Evolutionary conservation across 495 filamentous ascomycete species (phyloP), one percentile per base, ranked within the genome.

Genomic region (Annulohypoxylon moriforme): DNA sequence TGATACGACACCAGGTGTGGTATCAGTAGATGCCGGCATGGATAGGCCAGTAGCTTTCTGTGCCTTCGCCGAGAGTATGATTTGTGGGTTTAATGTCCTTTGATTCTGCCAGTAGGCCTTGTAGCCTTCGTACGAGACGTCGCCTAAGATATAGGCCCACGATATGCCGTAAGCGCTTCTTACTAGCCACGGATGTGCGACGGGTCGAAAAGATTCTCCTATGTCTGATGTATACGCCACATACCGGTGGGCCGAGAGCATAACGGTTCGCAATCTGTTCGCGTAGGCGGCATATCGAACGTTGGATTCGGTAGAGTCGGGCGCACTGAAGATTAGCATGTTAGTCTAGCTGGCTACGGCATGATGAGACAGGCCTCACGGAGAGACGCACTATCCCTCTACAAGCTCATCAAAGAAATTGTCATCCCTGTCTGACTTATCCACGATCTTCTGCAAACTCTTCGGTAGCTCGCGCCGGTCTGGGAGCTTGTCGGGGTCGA

Each of bases 151-250:
- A 77, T 99, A 99, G 18, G 89, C 85, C 96, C 96, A 98, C 20
- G 93, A 96, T 62, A 99, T 84, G 61, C 88, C 95, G 79, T 99
- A 99, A 7, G 96, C 96, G 58, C 88, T 82, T 44, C 89, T 86
- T 3, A 99, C 92, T 4, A 95, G 82, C 72, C 81, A 89, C 0
- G 93, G 94, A 78, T 98, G 93, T 4, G 94, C 94, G 60, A 98
- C 86, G 3, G 96, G 96, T 5, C 96, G 91, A 81, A 99, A 99
- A 8, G 93, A 96, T 79, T 99, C 96, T 77, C 96, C 96, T 46
- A 99, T 93, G 78, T 99, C 96, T 33, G 92, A 95, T 13, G 96
- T 98, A 82, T 98, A 99, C 69, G 96, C 96, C 65, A 99, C 93
- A 79, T 99, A 98, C 76, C 96, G 92, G 77, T 99, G 96, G 27